These are phyloP conservation scores for Cryptosporidium xiaoi DNA, from an alignment of 169 alveolate genomes.

Conservation along the genomic window DNA sequence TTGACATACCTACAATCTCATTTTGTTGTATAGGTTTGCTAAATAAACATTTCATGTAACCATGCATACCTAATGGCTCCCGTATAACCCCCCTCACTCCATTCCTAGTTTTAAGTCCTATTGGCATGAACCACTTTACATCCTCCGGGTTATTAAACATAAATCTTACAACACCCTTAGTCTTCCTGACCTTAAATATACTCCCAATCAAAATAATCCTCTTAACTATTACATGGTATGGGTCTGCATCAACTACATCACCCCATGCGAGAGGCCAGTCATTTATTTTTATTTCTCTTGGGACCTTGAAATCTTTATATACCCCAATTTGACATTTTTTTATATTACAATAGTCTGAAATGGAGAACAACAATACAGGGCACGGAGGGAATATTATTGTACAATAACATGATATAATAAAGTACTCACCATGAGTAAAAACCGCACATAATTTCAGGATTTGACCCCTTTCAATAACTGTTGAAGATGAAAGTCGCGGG, in stretches of 20 bases:
- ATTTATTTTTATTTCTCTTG: slow-evolving; percentile 2
- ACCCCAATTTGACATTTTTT: slow-evolving; percentile 24
- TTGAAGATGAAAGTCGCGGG: slow-evolving; percentile 76
- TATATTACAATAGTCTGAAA: slow-evolving; percentile 7
- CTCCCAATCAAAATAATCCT: slow-evolving; percentile 88
- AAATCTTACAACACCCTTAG: slow-evolving; percentile 87
- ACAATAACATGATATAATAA: slow-evolving; percentile 77
- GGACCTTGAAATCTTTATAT: slow-evolving; percentile 10
- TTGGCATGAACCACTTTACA: slow-evolving; percentile 88
- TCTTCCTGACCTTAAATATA: slow-evolving; percentile 85
- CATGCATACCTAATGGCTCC: slow-evolving; percentile 92
- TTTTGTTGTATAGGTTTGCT: slow-evolving; percentile 86
- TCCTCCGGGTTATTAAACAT: slow-evolving; percentile 91
- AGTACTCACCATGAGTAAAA: slow-evolving; percentile 80
- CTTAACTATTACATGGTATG: slow-evolving; percentile 84
- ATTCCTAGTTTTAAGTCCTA: slow-evolving; percentile 87
- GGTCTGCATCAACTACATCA: slow-evolving; percentile 81
- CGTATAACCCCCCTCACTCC: slow-evolving; percentile 89
- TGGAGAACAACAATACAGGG: slow-evolving; percentile 80
- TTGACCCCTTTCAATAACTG: slow-evolving; percentile 74
- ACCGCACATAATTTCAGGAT: slow-evolving; percentile 79
- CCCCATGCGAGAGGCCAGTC: slow-evolving; percentile 83
- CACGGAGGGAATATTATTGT: slow-evolving; percentile 83
- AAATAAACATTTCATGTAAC: slow-evolving; percentile 89
- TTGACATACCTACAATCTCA: slow-evolving; percentile 88